These are phyloP conservation scores for Aurinia saxatilis DNA, from an alignment of 345 rosid genomes.

Conservation along the genomic window DNA sequence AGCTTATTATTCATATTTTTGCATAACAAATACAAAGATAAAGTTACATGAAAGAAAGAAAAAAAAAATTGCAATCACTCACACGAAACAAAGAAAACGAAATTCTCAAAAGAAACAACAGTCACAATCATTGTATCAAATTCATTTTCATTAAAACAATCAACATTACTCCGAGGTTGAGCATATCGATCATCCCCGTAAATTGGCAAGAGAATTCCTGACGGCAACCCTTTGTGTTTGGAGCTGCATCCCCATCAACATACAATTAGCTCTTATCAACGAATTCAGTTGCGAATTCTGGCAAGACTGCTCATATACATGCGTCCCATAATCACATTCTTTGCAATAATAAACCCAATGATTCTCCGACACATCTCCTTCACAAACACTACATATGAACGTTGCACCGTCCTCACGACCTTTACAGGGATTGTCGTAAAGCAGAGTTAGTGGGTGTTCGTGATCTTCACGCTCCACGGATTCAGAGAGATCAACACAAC, in stretches of 20 bases:
- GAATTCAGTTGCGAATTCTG: not conserved
- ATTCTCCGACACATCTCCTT: constrained; percentile 10
- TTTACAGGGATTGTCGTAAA: constrained; percentile 6
- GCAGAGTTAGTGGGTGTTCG: constrained; percentile 11
- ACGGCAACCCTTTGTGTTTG: no score
- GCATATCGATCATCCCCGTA: no score
- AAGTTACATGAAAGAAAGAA: no score
- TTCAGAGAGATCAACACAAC: constrained; percentile 12
- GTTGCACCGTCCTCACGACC: not conserved
- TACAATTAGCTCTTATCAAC: constrained; percentile 6
- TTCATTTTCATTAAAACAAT: no score
- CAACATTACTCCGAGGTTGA: no score
- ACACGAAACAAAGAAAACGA: no score
- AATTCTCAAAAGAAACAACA: no score
- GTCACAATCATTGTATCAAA: no score
- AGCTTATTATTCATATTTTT: no score
- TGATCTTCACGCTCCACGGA: constrained; percentile 9
- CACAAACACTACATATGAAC: constrained; percentile 6
- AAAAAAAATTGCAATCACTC: no score
- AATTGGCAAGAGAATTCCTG: no score
- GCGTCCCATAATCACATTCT: constrained; percentile 14
- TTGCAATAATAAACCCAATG: constrained; percentile 21
- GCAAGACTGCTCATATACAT: not conserved
- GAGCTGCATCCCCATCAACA: not conserved
- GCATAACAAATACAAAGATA: no score